Percentiles rank a stretch among this genome's conserved stretches.
Conservation (phyloP, 805 yeast genomes). For the Candida vartiovaarae region DNA sequence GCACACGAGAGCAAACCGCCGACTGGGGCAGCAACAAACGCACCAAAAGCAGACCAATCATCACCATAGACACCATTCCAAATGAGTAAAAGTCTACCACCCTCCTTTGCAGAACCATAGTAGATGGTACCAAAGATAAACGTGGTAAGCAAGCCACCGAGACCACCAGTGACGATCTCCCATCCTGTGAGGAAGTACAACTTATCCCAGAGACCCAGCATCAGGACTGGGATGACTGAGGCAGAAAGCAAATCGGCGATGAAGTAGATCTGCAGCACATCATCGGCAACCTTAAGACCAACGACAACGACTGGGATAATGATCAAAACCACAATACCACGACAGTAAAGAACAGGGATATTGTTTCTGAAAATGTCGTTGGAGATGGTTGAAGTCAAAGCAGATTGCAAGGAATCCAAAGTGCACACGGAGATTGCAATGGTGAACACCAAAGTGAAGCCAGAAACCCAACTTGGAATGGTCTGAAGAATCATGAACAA, state of each 20-base stretch:
- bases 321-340: conserved; percentile 62
- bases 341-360: conserved; percentile 55
- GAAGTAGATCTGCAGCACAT: conserved; percentile 78
- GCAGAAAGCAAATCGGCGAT: conserved; percentile 89
- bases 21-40: conserved; percentile 84
- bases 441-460: conserved; percentile 70
- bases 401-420: conserved; percentile 83
- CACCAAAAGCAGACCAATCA: conserved; percentile 95
- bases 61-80: conserved; percentile 73
- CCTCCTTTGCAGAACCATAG: conserved; percentile 64
- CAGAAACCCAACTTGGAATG: conserved; percentile 83
- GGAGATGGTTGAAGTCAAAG: conserved; percentile 80
- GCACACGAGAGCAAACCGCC: conserved; percentile 64
- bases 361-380: conserved; percentile 86
- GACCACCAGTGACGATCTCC: conserved; percentile 78
- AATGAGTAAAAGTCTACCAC: conserved; percentile 67
- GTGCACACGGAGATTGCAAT: conserved; percentile 79
- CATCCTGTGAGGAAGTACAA: conserved; percentile 69
- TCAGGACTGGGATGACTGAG: conserved; percentile 75
- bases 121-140: conserved; percentile 82
- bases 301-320: conserved; percentile 87
- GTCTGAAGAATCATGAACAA: conserved; percentile 63
- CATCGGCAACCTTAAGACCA: conserved; percentile 74
- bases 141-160: conserved; percentile 74
- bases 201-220: conserved; percentile 64